phyloP scores from a whole-genome alignment of 768 basidiomycete genomes.

The Lactarius quietus region DNA sequence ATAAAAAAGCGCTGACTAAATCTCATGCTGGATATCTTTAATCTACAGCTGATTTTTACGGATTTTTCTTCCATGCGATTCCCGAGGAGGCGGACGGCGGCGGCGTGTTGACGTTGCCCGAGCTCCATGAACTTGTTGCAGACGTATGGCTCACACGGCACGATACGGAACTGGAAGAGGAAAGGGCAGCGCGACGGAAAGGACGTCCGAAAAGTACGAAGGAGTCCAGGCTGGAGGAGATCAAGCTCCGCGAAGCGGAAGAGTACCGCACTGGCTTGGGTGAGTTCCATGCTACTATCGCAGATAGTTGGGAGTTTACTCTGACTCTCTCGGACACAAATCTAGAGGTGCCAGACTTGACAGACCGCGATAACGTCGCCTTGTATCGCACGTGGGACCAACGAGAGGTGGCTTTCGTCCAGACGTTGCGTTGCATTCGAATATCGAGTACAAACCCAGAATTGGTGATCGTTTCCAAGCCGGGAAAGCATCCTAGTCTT shows the following conservation, averaged over 20 bases:
- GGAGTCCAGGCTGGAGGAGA: conserved; percentile 65
- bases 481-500: conserved; percentile 53
- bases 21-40: neutral
- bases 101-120: conserved; percentile 50
- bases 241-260: conserved; percentile 64
- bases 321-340: neutral
- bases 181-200: conserved; percentile 58
- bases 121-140: conserved; percentile 59
- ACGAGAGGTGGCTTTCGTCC: conserved; percentile 64
- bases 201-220: conserved; percentile 72
- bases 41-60: conserved; percentile 58
- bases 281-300: conserved; percentile 34
- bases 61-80: conserved; percentile 72
- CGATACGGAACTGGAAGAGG: conserved; percentile 60
- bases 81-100: conserved; percentile 44
- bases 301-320: neutral
- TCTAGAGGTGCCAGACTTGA: conserved; percentile 76
- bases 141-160: conserved; percentile 74
- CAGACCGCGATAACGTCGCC: conserved; percentile 62
- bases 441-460: conserved; percentile 58
- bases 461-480: conserved; percentile 48
- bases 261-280: conserved; percentile 80
- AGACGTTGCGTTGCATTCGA: conserved; percentile 71
- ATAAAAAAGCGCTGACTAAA: neutral
- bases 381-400: conserved; percentile 80